Base-by-base conservation (phyloP, 805 yeast species). In the Sugiyamaella americana region DNA sequence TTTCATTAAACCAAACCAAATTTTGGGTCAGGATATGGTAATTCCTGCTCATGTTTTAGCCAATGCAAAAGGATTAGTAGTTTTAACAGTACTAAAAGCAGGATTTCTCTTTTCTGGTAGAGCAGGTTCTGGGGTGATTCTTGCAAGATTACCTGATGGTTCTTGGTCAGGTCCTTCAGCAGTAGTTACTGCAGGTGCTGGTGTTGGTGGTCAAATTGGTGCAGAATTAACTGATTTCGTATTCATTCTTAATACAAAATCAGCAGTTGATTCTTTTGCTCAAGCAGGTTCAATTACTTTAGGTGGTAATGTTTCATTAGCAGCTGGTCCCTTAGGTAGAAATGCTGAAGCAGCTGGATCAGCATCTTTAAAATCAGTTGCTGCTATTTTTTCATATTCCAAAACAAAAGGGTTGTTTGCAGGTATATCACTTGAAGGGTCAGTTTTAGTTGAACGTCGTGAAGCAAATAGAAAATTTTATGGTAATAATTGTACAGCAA, bases 151-250 rank as follows among this genome's bases (percentile, higher is more conserved):
- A 42, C 94, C 94, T 1, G 98, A 93, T 66, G 98, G 97, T 0
- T 67, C 84, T 0, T 91, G 98, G 98, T 88, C 97, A 11, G 95
- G 97, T 2, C 98, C 98, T 1, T 82, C 95, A 2, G 98, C 97
- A 6, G 83, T 93, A 54, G 82, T 80, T 44, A 86, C 97, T 19
- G 98, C 95, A 2, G 98, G 98, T 58, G 98, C 97, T 3, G 98
- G 98, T 60, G 97, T 93, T 4, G 98, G 98, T 50, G 98, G 98
- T 38, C 94, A 88, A 70, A 78, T 93, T 54, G 98, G 98, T 37
- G 89, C 96, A 5, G 98, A 91, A 64, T 71, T 91, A 59, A 91
- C 98, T 1, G 98, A 91, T 69, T 91, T 91, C 61, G 96, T 91
- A 23, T 91, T 91, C 63, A 89, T 93, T 50, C 74, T 91, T 54